Percentiles rank a stretch among this genome's conserved stretches.
phyloP scores from a whole-genome alignment of 2,329 filamentous ascomycete species.

The Neoscytalidium dimidiatum region DNA sequence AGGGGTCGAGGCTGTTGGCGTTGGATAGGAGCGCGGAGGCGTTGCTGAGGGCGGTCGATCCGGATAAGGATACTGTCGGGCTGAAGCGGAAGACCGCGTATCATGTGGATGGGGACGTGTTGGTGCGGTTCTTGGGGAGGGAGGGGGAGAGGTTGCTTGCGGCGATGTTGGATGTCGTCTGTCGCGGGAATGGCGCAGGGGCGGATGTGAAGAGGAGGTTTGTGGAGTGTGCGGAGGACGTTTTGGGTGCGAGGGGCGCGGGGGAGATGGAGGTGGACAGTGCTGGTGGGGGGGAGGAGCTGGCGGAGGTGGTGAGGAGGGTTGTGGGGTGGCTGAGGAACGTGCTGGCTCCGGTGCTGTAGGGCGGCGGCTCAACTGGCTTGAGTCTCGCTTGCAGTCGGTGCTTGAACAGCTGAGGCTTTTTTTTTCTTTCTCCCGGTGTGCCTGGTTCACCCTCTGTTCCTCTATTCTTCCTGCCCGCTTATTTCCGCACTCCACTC shows the following conservation, averaged over 20 bases:
- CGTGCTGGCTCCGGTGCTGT: constrained; percentile 4
- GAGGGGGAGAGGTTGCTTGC: background rate
- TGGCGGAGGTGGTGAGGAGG: background rate
- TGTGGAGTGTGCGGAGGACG: constrained; percentile 31
- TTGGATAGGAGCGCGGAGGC: constrained; percentile 24
- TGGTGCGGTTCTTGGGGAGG: constrained; percentile 33
- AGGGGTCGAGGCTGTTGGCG: background rate
- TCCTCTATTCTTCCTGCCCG: background rate
- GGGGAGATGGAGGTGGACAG: constrained; percentile 23
- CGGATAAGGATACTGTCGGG: constrained; percentile 25
- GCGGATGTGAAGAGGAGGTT: constrained; percentile 28
- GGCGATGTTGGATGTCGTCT: background rate
- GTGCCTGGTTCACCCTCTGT: background rate
- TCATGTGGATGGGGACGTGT: constrained; percentile 46
- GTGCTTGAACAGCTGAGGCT: background rate
- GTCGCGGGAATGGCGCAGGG: constrained; percentile 23
- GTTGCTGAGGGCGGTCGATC: constrained; percentile 30
- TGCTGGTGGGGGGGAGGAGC: background rate
- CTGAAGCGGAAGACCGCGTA: constrained; percentile 28
- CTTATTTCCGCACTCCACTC: background rate
- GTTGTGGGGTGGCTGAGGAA: constrained; percentile 9
- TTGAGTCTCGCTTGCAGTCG: background rate
- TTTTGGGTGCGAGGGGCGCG: constrained; percentile 23
- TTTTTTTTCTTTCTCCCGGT: background rate
- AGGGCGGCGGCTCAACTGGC: background rate